phyloP scores from a whole-genome alignment of 306 rosid species.

The Quercus rubra region DNA sequence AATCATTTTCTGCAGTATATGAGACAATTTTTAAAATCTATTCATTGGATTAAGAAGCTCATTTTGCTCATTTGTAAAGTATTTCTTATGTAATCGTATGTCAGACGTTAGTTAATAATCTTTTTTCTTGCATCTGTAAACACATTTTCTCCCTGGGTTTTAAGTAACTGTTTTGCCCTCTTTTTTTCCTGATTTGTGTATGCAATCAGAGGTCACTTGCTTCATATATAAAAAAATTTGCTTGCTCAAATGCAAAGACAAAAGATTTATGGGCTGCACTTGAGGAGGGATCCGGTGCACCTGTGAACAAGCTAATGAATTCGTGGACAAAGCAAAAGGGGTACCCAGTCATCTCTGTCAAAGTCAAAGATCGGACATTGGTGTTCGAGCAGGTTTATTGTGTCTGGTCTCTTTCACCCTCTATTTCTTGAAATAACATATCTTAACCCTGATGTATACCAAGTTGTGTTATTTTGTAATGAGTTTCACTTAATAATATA shows the following conservation, averaged over 20 bases:
- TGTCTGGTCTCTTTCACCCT: conserved; percentile 9
- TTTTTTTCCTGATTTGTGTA: background rate
- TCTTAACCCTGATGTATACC: background rate
- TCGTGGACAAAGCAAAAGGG: conserved; percentile 98
- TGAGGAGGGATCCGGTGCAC: conserved; percentile 89
- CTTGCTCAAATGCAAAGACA: conserved; percentile 79
- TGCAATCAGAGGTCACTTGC: conserved; percentile 79
- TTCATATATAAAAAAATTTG: conserved; percentile 70
- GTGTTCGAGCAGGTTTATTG: conserved; percentile 75
- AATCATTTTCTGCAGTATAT: background rate
- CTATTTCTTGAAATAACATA: background rate
- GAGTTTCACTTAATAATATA: background rate
- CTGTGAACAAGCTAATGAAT: conserved; percentile 80
- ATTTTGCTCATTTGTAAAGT: background rate
- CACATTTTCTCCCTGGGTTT: background rate
- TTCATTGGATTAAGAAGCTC: background rate
- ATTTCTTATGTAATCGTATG: background rate
- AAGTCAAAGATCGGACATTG: conserved; percentile 54
- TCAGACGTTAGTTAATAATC: background rate
- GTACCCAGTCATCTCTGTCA: conserved; percentile 79
- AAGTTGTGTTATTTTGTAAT: background rate
- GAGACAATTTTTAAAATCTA: background rate
- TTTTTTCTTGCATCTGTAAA: background rate
- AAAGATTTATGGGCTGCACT: conserved; percentile 94
- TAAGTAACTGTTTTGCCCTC: background rate